Evolutionary conservation across 139 green algal species (phyloP).

Genomic region (Haematococcus lacustris): DNA sequence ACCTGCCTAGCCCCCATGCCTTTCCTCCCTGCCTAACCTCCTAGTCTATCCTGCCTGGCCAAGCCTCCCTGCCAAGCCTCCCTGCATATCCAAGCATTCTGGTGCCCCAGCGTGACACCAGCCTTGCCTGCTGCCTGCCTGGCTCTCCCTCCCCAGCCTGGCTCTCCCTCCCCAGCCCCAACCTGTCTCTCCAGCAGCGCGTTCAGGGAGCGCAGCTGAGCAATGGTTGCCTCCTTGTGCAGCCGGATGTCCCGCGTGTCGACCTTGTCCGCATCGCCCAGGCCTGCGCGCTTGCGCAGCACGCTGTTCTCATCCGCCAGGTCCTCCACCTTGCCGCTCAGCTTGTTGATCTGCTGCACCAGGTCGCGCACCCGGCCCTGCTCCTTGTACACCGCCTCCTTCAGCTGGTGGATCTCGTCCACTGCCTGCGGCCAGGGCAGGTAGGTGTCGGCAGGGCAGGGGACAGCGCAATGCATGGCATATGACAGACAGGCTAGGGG

Average conservation of each 20-base stretch:
- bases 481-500: too few species aligned
- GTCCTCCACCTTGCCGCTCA: slow-evolving; percentile 40
- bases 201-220: slow-evolving; percentile 52
- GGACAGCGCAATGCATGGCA: too few species aligned
- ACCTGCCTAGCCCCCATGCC: too few species aligned
- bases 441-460: too few species aligned
- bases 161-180: not conserved
- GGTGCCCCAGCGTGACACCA: too few species aligned
- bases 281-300: slow-evolving; percentile 38
- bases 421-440: too few species aligned
- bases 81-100: too few species aligned
- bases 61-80: too few species aligned
- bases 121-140: too few species aligned
- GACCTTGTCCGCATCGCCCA: slow-evolving; percentile 27
- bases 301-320: slow-evolving; percentile 51
- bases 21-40: too few species aligned
- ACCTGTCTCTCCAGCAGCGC: slow-evolving; percentile 56
- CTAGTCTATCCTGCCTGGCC: too few species aligned
- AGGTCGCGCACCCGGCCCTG: slow-evolving; percentile 33
- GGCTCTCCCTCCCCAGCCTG: too few species aligned
- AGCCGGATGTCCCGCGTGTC: slow-evolving; percentile 47
- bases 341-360: slow-evolving; percentile 30
- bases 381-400: slow-evolving; percentile 35
- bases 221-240: slow-evolving; percentile 49
- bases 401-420: slow-evolving; percentile 52